Evolutionary conservation across 192 early-diverging fungal genomes (phyloP).

Genomic region (Mortierella antarctica): DNA sequence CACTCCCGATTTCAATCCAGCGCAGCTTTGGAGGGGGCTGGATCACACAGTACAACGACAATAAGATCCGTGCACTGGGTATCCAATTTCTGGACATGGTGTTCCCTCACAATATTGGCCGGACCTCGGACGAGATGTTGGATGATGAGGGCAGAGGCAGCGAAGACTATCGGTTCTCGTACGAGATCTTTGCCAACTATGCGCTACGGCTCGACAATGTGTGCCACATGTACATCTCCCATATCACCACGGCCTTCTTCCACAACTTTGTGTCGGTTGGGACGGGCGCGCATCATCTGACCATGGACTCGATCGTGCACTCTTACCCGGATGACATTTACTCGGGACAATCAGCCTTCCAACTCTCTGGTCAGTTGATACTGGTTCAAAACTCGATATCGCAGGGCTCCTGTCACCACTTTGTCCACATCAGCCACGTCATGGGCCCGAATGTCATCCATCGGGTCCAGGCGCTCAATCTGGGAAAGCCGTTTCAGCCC

Average conservation of each 20-base stretch:
- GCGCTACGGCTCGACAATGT: slow-evolving; percentile 45
- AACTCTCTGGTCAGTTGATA: slow-evolving; percentile 57
- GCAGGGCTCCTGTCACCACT: slow-evolving; percentile 57
- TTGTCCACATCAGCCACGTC: slow-evolving; percentile 54
- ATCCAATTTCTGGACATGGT: slow-evolving; percentile 54
- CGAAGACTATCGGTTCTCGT: slow-evolving; percentile 57
- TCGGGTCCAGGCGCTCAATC: slow-evolving; percentile 18
- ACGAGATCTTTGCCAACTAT: slow-evolving; percentile 60
- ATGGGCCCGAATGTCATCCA: slow-evolving; percentile 60
- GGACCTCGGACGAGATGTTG: slow-evolving; percentile 46
- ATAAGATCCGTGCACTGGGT: slow-evolving; percentile 43
- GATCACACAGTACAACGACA: slow-evolving; percentile 49
- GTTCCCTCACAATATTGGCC: slow-evolving; percentile 43
- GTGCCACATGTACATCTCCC: slow-evolving; percentile 53
- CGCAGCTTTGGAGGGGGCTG: slow-evolving; percentile 54
- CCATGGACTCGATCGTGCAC: slow-evolving; percentile 43
- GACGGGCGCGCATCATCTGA: slow-evolving; percentile 39
- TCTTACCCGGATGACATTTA: slow-evolving; percentile 50
- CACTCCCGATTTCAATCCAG: slow-evolving; percentile 51
- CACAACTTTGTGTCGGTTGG: slow-evolving; percentile 57
- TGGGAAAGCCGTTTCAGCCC: slow-evolving; percentile 32
- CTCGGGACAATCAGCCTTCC: slow-evolving; percentile 61
- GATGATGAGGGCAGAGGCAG: slow-evolving; percentile 49
- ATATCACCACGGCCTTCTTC: slow-evolving; percentile 52
- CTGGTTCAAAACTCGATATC: slow-evolving; percentile 53